Evolutionary conservation across 2,329 filamentous ascomycete genomes (phyloP).

Genomic region (Stagonosporopsis cucurbitacearum): DNA sequence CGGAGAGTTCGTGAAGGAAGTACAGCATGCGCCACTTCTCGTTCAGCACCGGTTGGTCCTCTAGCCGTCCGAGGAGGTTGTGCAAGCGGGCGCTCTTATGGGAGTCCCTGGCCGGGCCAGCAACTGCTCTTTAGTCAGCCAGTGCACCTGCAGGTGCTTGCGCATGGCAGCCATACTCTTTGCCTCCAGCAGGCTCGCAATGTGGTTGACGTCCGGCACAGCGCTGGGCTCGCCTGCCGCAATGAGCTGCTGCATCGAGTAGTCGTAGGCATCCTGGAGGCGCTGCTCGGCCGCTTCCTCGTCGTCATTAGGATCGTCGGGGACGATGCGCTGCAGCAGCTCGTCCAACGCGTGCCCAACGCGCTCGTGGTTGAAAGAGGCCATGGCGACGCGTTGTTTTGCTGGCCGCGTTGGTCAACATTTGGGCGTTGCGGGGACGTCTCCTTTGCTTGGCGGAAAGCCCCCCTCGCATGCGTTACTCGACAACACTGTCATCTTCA

Average conservation of each 20-base stretch:
- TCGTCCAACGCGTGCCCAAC: conserved; percentile 80
- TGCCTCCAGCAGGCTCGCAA: conserved; percentile 88
- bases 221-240: conserved; percentile 59
- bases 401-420: conserved; percentile 7
- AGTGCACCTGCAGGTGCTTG: neutral
- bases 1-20: conserved; percentile 82
- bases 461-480: neutral
- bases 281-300: conserved; percentile 72
- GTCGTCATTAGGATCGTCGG: conserved; percentile 68
- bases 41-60: conserved; percentile 88
- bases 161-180: conserved; percentile 56
- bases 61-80: conserved; percentile 85
- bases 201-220: conserved; percentile 83
- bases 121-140: conserved; percentile 55
- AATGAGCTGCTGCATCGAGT: conserved; percentile 57
- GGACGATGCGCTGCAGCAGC: conserved; percentile 77
- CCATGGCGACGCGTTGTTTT: conserved; percentile 41
- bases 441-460: neutral
- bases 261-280: conserved; percentile 66
- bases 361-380: conserved; percentile 59
- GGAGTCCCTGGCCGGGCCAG: conserved; percentile 75
- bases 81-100: conserved; percentile 79
- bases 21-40: conserved; percentile 98
- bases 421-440: conserved; percentile 13
- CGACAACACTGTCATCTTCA: neutral